Base-by-base conservation (phyloP, 805 yeast species). In the Saturnispora ahearnii region DNA sequence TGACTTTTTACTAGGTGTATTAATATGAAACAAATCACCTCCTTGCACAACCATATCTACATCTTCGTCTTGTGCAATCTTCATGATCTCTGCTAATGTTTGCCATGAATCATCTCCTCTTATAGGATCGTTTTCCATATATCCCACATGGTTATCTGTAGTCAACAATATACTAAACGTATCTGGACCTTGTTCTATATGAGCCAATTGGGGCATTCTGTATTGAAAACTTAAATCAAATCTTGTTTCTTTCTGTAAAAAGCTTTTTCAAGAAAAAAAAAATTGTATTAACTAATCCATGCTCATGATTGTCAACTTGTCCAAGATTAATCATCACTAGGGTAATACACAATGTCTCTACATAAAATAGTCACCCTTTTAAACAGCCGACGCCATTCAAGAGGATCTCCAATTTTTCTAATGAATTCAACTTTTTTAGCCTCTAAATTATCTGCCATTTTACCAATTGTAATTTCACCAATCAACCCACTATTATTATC, bases 141-240 rank as follows among this genome's bases (percentile, higher is more conserved):
- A 90, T 1, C 99, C 99, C 18, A 93, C 96, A 71, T 93, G 99
- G 62, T 93, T 93, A 61, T 93, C 99, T 1, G 98, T 89, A 2
- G 99, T 88, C 31, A 93, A 67, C 31, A 93, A 76, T 18, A 93
- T 77, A 24, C 86, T 70, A 15, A 90, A 78, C 0, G 96, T 87
- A 62, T 87, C 78, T 5, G 76, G 76, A 3, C 81, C 84, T 2
- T 68, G 70, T 2, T 69, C 73, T 4, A 80, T 66, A 18, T 59
- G 54, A 6, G 67, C 61, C 2, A 73, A 72, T 40, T 67, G 67
- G 21, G 73, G 73, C 75, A 69, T 71, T 22, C 22, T 36, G 7
- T 18, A 15, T 15, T 36, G 8, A 36, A 12, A 18, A 15, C 1
- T 2, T 36, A 18, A 8, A 8, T 18, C 18, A 18, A 22, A 15